Evolutionary conservation across 2,329 filamentous ascomycete species (phyloP), one percentile per base, ranked within the genome.

Genomic region (Trichothecium sympodiale): DNA sequence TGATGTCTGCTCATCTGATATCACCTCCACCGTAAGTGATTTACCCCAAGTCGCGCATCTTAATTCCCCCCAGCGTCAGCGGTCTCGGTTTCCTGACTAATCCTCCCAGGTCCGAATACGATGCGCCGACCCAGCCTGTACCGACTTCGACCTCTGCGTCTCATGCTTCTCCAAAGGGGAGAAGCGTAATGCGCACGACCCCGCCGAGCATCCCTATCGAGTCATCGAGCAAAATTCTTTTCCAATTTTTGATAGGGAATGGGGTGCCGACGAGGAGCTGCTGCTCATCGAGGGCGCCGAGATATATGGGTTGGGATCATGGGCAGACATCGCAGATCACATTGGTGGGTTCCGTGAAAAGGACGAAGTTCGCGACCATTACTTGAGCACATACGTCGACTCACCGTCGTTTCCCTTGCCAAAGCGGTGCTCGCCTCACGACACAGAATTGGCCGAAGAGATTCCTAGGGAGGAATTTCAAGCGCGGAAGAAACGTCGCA

Each of bases 221-320:
- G 91, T 98, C 25, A 95, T 98, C 45, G 91, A 98, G 57, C 91
- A 96, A 52, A 94, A 98, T 54, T 95, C 89, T 0, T 94, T 98
- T 34, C 91, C 91, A 1, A 96, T 98, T 39, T 98, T 94, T 51
- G 81, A 88, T 46, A 74, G 77, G 39, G 88, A 94, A 52, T 98
- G 91, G 91, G 91, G 91, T 35, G 91, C 91, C 17, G 91, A 98
- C 54, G 91, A 98, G 56, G 91, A 98, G 58, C 62, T 96, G n/a
- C 64, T 96, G 5, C 64, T 98, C 36, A 62, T 98, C 1, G 91
- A 98, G 61, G 91, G 91, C 16, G 87, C 86, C 9, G 91, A 98
- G 59, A 94, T 86, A 39, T 98, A 98, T 54, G 91, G 91, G 0
- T 66, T 98, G 34, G 91, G 91, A 3, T 96, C 89, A 16, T 98